phyloP scores from a whole-genome alignment of 1,284 basidiomycete species.

The Heterobasidion parviporum region DNA sequence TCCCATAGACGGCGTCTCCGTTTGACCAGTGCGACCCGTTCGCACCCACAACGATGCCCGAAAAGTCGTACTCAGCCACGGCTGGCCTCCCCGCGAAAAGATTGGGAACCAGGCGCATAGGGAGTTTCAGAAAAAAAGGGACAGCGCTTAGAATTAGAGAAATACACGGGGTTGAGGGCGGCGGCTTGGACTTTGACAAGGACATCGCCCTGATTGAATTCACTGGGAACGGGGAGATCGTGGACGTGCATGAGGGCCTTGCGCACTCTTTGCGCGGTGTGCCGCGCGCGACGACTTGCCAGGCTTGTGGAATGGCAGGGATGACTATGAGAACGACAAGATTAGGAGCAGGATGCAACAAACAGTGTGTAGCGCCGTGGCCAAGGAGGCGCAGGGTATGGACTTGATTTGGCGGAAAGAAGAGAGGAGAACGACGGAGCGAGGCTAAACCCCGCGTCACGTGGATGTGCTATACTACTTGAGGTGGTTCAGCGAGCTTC shows the following conservation, averaged over 20 bases:
- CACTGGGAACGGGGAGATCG: slow-evolving; percentile 36
- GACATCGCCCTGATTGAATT: slow-evolving; percentile 37
- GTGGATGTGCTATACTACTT: too few species aligned
- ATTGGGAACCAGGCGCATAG: slow-evolving; percentile 39
- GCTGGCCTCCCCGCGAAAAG: slow-evolving; percentile 40
- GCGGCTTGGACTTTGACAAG: slow-evolving; percentile 56
- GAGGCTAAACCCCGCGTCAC: too few species aligned
- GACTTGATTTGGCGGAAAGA: too few species aligned
- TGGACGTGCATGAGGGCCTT: slow-evolving; percentile 36
- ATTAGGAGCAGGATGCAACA: too few species aligned
- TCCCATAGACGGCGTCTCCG: slow-evolving; percentile 57
- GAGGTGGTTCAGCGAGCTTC: too few species aligned
- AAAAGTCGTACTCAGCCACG: slow-evolving; percentile 51
- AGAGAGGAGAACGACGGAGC: too few species aligned
- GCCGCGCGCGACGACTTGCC: slow-evolving; percentile 23
- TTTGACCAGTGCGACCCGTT: slow-evolving; percentile 41
- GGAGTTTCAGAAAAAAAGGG: not conserved
- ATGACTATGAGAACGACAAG: slow-evolving; percentile 2
- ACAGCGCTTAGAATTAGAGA: slow-evolving; percentile 1
- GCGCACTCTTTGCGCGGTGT: too few species aligned
- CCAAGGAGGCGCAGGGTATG: too few species aligned
- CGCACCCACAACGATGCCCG: slow-evolving; percentile 48
- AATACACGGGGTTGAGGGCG: slow-evolving; percentile 62
- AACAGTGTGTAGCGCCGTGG: too few species aligned
- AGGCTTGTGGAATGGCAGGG: slow-evolving; percentile 23